phyloP scores from a whole-genome alignment of 768 basidiomycete genomes.

The Glaciozyma martinii region DNA sequence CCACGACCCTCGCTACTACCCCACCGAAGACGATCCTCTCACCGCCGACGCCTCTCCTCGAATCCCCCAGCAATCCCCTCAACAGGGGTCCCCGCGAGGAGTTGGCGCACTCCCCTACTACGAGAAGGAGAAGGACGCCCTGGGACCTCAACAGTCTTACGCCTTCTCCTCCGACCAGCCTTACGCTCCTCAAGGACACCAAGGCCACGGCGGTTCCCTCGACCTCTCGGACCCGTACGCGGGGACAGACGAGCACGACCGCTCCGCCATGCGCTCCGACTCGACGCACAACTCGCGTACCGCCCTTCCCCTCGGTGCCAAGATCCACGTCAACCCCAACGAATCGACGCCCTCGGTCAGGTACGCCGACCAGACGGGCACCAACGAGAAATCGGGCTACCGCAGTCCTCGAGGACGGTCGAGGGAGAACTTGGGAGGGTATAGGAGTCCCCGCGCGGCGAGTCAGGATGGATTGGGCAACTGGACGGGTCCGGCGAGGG shows the following conservation, averaged over 20 bases:
- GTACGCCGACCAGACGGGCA: neutral
- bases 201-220: conserved; percentile 4
- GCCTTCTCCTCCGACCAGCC: neutral
- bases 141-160: neutral
- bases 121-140: neutral
- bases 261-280: neutral
- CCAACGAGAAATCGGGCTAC: neutral
- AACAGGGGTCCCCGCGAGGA: neutral
- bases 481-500: conserved; percentile 21
- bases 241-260: neutral
- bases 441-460: neutral
- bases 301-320: conserved; percentile 3
- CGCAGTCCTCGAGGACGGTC: neutral
- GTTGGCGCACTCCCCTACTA: conserved; percentile 13
- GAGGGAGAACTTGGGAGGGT: conserved; percentile 11
- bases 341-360: neutral
- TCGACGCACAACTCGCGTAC: conserved; percentile 27
- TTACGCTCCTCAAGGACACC: neutral
- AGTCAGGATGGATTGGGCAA: conserved; percentile 15
- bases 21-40: conserved; percentile 18
- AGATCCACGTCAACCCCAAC: neutral
- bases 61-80: neutral
- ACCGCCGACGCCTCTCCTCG: conserved; percentile 15
- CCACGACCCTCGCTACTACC: neutral
- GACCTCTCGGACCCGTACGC: conserved; percentile 13